Conservation (phyloP, 768 basidiomycete species). For the Candolleomyces aberdarensis region DNA sequence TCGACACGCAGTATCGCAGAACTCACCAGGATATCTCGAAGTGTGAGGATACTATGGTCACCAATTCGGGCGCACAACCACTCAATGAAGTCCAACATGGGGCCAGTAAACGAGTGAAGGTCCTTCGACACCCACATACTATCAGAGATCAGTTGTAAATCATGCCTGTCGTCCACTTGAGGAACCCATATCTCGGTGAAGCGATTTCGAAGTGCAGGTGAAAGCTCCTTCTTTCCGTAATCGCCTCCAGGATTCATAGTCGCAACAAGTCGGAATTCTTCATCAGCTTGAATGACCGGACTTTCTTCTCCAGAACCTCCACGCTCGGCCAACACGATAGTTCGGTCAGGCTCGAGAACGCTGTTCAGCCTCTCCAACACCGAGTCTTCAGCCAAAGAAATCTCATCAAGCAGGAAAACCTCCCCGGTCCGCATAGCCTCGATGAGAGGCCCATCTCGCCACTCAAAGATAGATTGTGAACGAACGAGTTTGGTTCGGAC, state of each 20-base stretch:
- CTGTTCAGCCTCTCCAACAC: constrained; percentile 97
- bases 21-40: constrained; percentile 86
- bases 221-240: constrained; percentile 98
- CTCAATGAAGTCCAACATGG: constrained; percentile 71
- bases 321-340: constrained; percentile 88
- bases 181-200: constrained; percentile 99
- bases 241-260: constrained; percentile 99
- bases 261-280: constrained; percentile 83
- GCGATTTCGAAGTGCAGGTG: constrained; percentile 92
- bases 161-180: constrained; percentile 63
- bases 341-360: constrained; percentile 88
- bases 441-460: constrained; percentile 96
- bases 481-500: constrained; percentile 44
- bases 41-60: constrained; percentile 63
- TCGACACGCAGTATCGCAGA: constrained; percentile 1
- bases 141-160: constrained; percentile 75
- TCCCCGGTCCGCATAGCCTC: constrained; percentile 85
- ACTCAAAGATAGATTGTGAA: constrained; percentile 85
- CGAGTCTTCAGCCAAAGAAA: constrained; percentile 96
- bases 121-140: constrained; percentile 60
- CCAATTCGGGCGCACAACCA: constrained; percentile 70
- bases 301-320: constrained; percentile 73
- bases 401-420: constrained; percentile 91
- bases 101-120: constrained; percentile 53
- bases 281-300: constrained; percentile 60